Base-by-base conservation (phyloP, 768 basidiomycete species). In the Tricholoma terreum region DNA sequence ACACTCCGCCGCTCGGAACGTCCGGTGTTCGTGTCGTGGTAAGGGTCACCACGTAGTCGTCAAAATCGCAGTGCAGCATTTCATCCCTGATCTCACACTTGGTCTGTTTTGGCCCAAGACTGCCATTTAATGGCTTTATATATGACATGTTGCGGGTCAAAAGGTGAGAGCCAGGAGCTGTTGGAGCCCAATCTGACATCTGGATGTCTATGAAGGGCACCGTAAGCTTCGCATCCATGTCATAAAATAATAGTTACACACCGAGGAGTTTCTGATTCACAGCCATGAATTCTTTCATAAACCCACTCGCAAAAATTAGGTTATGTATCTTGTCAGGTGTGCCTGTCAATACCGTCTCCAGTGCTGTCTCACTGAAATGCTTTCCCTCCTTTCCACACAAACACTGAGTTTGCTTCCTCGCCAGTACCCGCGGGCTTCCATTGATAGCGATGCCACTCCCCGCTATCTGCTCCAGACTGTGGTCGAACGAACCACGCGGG, bases 21-120 rank as follows among this genome's bases (percentile, higher is more conserved):
- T 98, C 96, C 0, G 95, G 96, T 4, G 93, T 94, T 56, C 83
- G 80, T 24, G 97, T 98, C 12, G 91, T 95, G 19, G 96, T 98
- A 17, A 96, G 61, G 67, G 87, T 92, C 43, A 82, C 78, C 38
- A 94, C 81, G 62, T 88, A 90, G 58, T 92, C 82, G 40, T 98
- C 92, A 63, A 88, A 89, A 65, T 98, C 92, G 62, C 82, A 81
- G 67, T 88, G 78, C 35, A 85, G 77, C 54, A 81, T 84, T 75
- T 97, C 94, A 66, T 99, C 96, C 50, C 82, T 81, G 57, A 98
- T 86, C 73, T 98, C 92, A 75, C 97, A 99, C 69, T 95, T 96
- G 14, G 95, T 94, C 71, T 92, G 90, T 69, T 85, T 96, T 1
- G 96, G 97, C 0, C 97, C 97, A 30, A 99, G 83, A 54, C 86